Evolutionary conservation across 805 yeast species (phyloP).

Genomic region (Brettanomyces custersianus): DNA sequence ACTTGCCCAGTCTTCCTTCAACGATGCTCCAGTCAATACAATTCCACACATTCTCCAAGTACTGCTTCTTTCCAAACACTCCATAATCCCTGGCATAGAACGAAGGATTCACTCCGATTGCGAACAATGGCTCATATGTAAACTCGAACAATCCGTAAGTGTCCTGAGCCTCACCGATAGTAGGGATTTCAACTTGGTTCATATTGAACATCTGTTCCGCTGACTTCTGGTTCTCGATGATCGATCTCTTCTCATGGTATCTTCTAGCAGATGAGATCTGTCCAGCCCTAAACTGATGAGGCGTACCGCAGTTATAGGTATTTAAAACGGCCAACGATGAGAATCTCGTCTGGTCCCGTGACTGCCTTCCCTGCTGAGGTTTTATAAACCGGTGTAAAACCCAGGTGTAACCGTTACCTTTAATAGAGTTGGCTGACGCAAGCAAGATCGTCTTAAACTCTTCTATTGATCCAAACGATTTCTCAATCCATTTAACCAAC

Average conservation of each 20-base stretch:
- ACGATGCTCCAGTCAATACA: constrained; percentile 79
- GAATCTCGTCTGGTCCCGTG: constrained; percentile 11
- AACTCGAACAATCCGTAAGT: constrained; percentile 32
- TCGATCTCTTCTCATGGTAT: constrained; percentile 17
- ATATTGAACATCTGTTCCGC: constrained; percentile 8
- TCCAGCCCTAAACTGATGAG: constrained; percentile 52
- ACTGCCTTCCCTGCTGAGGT: constrained; percentile 13
- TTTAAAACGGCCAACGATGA: constrained; percentile 55
- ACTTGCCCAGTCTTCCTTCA: constrained; percentile 32
- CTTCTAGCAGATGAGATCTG: constrained; percentile 35
- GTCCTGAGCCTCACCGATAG: constrained; percentile 32
- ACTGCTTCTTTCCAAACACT: constrained; percentile 64
- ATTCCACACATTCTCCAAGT: constrained; percentile 66
- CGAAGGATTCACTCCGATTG: constrained; percentile 66
- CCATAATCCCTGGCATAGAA: constrained; percentile 70
- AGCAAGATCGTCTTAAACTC: constrained; percentile 68
- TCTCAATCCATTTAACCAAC: constrained; percentile 39
- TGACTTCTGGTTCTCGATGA: constrained; percentile 8
- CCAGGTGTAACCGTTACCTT: constrained; percentile 92
- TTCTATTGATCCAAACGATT: constrained; percentile 65
- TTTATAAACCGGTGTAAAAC: constrained; percentile 52
- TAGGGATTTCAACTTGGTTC: constrained; percentile 18
- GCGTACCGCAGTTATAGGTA: constrained; percentile 87
- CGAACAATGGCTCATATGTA: constrained; percentile 48
- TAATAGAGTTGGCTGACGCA: constrained; percentile 58